Evolutionary conservation across 345 rosid species (phyloP).

Genomic region (Hypericum perforatum): DNA sequence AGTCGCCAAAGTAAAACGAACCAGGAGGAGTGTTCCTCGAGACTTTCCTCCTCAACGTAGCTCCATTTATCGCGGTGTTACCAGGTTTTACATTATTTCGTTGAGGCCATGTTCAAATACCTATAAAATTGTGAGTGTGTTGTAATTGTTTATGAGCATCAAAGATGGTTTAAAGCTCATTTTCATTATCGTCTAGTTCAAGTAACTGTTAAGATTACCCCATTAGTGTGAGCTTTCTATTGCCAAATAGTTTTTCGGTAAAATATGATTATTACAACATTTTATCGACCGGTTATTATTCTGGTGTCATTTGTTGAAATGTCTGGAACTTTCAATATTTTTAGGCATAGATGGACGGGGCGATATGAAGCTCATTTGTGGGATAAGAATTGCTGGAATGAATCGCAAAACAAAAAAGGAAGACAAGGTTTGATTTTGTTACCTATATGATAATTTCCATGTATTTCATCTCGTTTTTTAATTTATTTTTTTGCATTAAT

Average conservation of each 20-base stretch:
- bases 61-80: constrained; percentile 56
- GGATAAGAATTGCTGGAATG: constrained; percentile 61
- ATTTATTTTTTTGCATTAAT: not conserved
- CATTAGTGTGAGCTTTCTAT: too few species aligned
- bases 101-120: too few species aligned
- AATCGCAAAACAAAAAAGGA: constrained; percentile 53
- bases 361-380: constrained; percentile 57
- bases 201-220: too few species aligned
- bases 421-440: constrained; percentile 35
- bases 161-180: too few species aligned
- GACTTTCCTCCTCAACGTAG: constrained; percentile 51
- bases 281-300: too few species aligned
- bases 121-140: too few species aligned
- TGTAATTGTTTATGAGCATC: too few species aligned
- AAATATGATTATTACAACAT: too few species aligned
- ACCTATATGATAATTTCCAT: not conserved
- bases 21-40: constrained; percentile 40
- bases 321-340: too few species aligned
- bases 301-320: too few species aligned
- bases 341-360: constrained; percentile 57
- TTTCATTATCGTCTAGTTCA: too few species aligned
- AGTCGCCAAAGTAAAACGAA: constrained; percentile 30
- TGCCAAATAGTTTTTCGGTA: too few species aligned
- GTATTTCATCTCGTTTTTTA: not conserved
- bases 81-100: constrained; percentile 24